Conservation (phyloP, 768 basidiomycete genomes). For the Leucocoprinus leucothites region DNA sequence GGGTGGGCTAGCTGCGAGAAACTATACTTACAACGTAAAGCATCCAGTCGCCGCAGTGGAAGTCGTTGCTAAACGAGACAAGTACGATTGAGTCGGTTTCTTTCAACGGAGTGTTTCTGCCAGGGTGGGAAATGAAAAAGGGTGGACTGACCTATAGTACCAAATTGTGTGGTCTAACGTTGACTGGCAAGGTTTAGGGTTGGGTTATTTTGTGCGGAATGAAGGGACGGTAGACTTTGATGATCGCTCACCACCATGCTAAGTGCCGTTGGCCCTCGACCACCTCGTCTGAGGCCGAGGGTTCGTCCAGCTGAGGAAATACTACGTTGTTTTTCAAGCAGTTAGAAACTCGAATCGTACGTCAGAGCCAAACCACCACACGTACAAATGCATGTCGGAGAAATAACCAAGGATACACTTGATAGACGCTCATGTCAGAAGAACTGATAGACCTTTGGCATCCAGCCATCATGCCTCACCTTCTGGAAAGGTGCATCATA, state of each 20-base stretch:
- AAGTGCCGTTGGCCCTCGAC: slow-evolving; percentile 46
- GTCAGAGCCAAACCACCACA: too few relatives aligned
- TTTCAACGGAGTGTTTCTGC: neutral
- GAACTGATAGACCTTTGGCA: neutral
- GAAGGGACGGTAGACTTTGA: neutral
- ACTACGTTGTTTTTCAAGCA: slow-evolving; percentile 33
- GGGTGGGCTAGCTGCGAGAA: slow-evolving; percentile 3
- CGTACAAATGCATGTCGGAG: slow-evolving; percentile 78
- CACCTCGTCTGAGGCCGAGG: slow-evolving; percentile 48
- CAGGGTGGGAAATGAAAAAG: neutral
- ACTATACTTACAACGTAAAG: slow-evolving; percentile 63
- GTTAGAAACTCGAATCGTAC: neutral
- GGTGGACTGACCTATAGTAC: slow-evolving; percentile 62
- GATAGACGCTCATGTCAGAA: neutral
- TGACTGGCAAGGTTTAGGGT: slow-evolving; percentile 37
- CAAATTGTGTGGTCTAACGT: slow-evolving; percentile 78
- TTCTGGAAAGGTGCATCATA: slow-evolving; percentile 78
- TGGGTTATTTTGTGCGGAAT: neutral
- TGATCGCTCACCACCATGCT: slow-evolving; percentile 57
- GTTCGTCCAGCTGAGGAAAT: slow-evolving; percentile 52
- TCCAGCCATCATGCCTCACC: slow-evolving; percentile 31
- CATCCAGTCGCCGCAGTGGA: slow-evolving; percentile 79
- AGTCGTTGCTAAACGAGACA: slow-evolving; percentile 48
- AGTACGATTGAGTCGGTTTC: neutral
- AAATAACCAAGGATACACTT: slow-evolving; percentile 82